Evolutionary conservation across 345 rosid genomes (phyloP).

Genomic region (Rubroshorea leprosula): DNA sequence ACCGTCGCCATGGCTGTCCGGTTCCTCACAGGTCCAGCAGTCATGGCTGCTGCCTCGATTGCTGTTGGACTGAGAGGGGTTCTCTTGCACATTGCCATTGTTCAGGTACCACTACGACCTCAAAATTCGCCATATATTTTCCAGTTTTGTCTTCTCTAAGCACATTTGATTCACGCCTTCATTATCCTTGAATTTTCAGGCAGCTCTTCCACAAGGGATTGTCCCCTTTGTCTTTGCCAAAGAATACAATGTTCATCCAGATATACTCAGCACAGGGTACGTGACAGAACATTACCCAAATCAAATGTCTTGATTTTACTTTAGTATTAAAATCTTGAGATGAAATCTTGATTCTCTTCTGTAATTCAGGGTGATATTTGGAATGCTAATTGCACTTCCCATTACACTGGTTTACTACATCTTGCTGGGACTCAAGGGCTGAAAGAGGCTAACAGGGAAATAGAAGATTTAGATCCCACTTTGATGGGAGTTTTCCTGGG

Average conservation of each 20-base stretch:
- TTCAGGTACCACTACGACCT: conserved; percentile 52
- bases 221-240: conserved; percentile 77
- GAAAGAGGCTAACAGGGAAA: too few species aligned
- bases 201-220: conserved; percentile 83
- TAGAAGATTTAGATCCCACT: neutral
- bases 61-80: conserved; percentile 74
- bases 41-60: conserved; percentile 89
- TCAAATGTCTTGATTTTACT: too few species aligned
- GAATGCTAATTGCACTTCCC: conserved; percentile 93
- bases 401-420: conserved; percentile 91
- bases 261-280: conserved; percentile 72
- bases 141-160: neutral
- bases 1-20: conserved; percentile 79
- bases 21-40: conserved; percentile 81
- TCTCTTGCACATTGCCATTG: conserved; percentile 76
- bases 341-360: neutral
- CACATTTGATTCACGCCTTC: neutral
- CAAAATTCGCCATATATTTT: neutral
- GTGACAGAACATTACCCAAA: too few species aligned
- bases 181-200: conserved; percentile 33
- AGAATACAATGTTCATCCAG: conserved; percentile 78
- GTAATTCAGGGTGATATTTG: conserved; percentile 89
- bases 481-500: neutral
- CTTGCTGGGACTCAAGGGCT: conserved; percentile 56
- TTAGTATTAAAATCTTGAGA: neutral